Conservation (phyloP, 345 rosid species). For the Laguncularia racemosa region DNA sequence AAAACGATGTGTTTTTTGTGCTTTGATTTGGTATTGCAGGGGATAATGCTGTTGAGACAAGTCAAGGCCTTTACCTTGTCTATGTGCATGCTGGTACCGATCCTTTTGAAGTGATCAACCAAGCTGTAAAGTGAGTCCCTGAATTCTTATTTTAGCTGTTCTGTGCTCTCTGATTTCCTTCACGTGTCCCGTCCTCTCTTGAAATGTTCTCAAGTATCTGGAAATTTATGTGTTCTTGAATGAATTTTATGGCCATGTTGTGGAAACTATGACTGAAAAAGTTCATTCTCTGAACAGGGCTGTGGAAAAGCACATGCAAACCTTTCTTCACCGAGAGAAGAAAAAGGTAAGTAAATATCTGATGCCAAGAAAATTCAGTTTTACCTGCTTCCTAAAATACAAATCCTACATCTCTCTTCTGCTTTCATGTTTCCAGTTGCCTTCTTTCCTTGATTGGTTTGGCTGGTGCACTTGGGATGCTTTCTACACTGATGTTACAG, state of each 20-base stretch:
- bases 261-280: no score
- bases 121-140: constrained; percentile 75
- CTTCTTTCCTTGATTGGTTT: constrained; percentile 89
- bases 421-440: constrained; percentile 35
- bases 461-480: constrained; percentile 99
- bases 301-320: constrained; percentile 78
- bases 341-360: constrained; percentile 45
- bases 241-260: no score
- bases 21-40: constrained; percentile 60
- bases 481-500: constrained; percentile 92
- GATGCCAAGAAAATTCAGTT: neutral
- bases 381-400: neutral
- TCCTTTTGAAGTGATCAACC: constrained; percentile 89
- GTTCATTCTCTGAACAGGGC: constrained; percentile 36
- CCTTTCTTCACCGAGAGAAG: constrained; percentile 81
- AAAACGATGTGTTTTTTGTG: constrained; percentile 25
- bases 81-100: constrained; percentile 94
- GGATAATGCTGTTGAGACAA: constrained; percentile 79
- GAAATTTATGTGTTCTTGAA: neutral
- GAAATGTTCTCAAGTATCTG: neutral
- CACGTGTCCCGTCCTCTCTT: neutral
- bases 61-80: constrained; percentile 75
- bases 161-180: neutral
- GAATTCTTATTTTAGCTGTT: neutral
- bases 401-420: neutral